Evolutionary conservation across 2,329 filamentous ascomycete species (phyloP), one percentile per base, ranked within the genome.

Genomic region (Aspergillus felis): DNA sequence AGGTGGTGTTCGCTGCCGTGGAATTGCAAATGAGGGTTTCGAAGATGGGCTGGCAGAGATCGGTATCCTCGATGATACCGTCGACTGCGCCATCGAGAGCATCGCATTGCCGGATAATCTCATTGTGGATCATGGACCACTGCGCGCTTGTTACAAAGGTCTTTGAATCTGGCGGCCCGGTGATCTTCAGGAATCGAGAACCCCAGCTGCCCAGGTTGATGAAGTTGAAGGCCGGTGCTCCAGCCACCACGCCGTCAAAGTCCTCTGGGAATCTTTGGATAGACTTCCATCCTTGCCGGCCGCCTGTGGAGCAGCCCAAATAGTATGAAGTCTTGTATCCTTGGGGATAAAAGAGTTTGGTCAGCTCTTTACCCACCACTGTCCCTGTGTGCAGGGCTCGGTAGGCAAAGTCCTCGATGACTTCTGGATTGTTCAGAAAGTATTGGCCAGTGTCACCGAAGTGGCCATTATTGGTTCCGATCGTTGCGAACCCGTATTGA

Each of bases 391-490:
- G 77, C 1, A 79, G 47, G 48, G 77, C 74, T 25, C 77, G 72
- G 57, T 77, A 81, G 14, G 76, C 78, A 61, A 81, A 82, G 58
- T 82, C 81, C 38, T 74, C 71, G 0, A 82, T 62, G 8, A 80
- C 71, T 20, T 79, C 78, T 0, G 74, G 66, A 24, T 80, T 78
- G 20, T 76, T 70, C 50, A 77, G 75, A 59, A 82, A 82, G 0
- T 77, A 70, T 27, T 66, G 55, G 17, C 80, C 81, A 3, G 72
- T 74, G 4, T 74, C 72, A 32, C 79, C 80, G 59, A 81, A 79
- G 50, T 82, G 80, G 2, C 80, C 80, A 24, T 79, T 80, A 56
- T 82, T 82, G 1, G 80, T 75, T 1, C 78, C 79, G 27, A 82
- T 74, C 0, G 74, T 70, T 1, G 78, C 74, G 54, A 82, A 82